Conservation (phyloP, 1,139 yeast species). For the Arxiozyma slooffiae region DNA sequence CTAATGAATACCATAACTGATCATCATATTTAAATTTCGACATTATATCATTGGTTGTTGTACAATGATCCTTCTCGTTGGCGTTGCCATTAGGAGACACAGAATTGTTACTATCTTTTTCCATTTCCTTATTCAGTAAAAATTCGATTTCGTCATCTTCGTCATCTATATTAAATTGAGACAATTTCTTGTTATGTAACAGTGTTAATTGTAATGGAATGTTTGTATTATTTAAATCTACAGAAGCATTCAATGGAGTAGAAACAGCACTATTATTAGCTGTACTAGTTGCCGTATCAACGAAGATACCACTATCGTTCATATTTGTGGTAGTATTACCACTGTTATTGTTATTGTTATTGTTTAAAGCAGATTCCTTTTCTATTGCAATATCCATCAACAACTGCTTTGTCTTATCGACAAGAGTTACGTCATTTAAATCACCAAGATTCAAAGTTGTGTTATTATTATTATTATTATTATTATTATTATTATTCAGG, state of each 20-base stretch:
- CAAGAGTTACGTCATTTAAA: slow-evolving; percentile 19
- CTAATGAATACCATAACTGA: slow-evolving; percentile 94
- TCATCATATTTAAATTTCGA: slow-evolving; percentile 40
- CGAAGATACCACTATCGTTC: slow-evolving; percentile 3
- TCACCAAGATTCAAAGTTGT: slow-evolving; percentile 28
- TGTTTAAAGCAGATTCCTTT: slow-evolving; percentile 11
- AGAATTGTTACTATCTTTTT: neutral
- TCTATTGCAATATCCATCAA: slow-evolving; percentile 29
- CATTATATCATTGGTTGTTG: slow-evolving; percentile 46
- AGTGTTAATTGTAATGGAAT: slow-evolving; percentile 31
- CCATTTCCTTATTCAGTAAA: slow-evolving; percentile 35
- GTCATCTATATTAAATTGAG: slow-evolving; percentile 53
- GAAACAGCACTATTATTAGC: slow-evolving; percentile 22
- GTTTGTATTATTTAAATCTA: slow-evolving; percentile 21
- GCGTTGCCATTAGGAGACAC: neutral
- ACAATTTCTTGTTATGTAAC: slow-evolving; percentile 53
- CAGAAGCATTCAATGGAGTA: slow-evolving; percentile 28
- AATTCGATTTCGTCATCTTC: slow-evolving; percentile 49
- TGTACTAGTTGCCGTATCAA: slow-evolving; percentile 8
- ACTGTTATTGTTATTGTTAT: neutral
- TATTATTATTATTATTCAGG: neutral
- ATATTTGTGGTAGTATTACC: slow-evolving; percentile 5
- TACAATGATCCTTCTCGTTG: no score
- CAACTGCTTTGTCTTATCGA: slow-evolving; percentile 29
- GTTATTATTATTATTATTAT: neutral